These are phyloP conservation scores for Herpetomonas muscarum DNA, from an alignment of 208 protist genomes.

Conservation along the genomic window DNA sequence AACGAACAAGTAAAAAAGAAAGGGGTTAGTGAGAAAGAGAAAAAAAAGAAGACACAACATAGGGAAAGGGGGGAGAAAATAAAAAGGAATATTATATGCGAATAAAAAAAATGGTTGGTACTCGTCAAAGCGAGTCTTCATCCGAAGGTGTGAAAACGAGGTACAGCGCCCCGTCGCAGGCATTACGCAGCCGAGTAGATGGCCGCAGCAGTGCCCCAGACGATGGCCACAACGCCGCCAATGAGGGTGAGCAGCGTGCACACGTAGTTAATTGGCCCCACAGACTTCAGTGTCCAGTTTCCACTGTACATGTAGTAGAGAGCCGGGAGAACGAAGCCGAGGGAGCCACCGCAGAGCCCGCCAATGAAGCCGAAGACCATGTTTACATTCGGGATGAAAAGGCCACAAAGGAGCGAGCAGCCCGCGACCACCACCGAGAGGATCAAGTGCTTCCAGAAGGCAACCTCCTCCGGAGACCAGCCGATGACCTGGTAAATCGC, in stretches of 20 bases:
- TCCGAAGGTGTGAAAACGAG: background rate
- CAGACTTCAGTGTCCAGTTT: slow-evolving; percentile 39
- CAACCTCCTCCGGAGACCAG: slow-evolving; percentile 35
- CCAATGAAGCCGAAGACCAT: slow-evolving; percentile 62
- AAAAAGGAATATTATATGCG: background rate
- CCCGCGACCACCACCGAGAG: slow-evolving; percentile 11
- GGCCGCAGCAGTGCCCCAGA: too few relatives aligned
- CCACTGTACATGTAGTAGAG: slow-evolving; percentile 69
- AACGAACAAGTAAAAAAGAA: slow-evolving; percentile 9
- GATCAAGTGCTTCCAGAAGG: slow-evolving; percentile 46
- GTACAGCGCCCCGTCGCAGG: too few relatives aligned
- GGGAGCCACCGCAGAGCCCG: slow-evolving; percentile 60
- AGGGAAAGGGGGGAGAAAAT: slow-evolving; percentile 1
- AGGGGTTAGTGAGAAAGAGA: background rate
- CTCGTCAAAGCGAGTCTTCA: background rate
- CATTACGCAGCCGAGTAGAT: too few relatives aligned
- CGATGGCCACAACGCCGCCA: too few relatives aligned
- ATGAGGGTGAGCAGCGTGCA: too few relatives aligned
- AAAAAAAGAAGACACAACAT: background rate
- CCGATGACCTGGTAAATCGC: slow-evolving; percentile 31
- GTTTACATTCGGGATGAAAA: slow-evolving; percentile 51
- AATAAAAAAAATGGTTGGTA: background rate
- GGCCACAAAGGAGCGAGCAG: slow-evolving; percentile 22
- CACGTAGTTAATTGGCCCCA: slow-evolving; percentile 27
- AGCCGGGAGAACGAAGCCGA: slow-evolving; percentile 70